These are phyloP conservation scores for Tylopilus sp. DNA, from an alignment of 1,284 basidiomycete genomes.

Conservation along the genomic window DNA sequence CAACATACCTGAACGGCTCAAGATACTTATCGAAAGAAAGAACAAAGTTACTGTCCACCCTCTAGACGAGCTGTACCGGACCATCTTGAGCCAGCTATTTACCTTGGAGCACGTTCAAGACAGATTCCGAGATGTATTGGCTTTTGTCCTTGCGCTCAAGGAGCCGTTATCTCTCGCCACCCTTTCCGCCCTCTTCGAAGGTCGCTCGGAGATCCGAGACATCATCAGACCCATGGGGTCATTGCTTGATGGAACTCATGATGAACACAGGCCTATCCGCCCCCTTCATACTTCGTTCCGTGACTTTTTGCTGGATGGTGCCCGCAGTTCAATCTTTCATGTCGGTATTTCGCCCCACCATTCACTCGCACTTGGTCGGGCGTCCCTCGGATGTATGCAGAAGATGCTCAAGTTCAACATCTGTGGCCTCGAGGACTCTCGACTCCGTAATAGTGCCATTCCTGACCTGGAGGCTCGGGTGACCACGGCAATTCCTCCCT, in stretches of 20 bases:
- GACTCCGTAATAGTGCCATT: slow-evolving; percentile 7
- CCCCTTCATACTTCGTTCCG: slow-evolving; percentile 21
- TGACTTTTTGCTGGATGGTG: slow-evolving; percentile 15
- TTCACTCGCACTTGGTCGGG: slow-evolving; percentile 13
- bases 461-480: slow-evolving; percentile 3
- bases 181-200: slow-evolving; percentile 10
- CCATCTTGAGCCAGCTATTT: slow-evolving; percentile 20
- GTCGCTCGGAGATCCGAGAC: slow-evolving; percentile 9
- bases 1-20: slow-evolving; percentile 6
- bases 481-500: slow-evolving; percentile 5
- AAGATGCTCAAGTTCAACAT: slow-evolving; percentile 20
- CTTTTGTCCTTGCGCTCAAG: slow-evolving; percentile 15
- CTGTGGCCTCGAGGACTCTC: slow-evolving; percentile 21
- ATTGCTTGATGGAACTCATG: slow-evolving; percentile 10
- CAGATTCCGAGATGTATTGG: slow-evolving; percentile 23
- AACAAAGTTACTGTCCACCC: slow-evolving; percentile 7
- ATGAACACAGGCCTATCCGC: slow-evolving; percentile 20
- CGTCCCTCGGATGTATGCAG: slow-evolving; percentile 14
- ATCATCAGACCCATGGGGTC: slow-evolving; percentile 25
- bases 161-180: slow-evolving; percentile 17
- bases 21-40: slow-evolving; percentile 8
- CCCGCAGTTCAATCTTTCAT: slow-evolving; percentile 19
- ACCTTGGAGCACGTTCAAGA: slow-evolving; percentile 3
- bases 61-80: slow-evolving; percentile 18
- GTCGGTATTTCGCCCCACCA: slow-evolving; percentile 13